phyloP scores from a whole-genome alignment of 345 rosid species.

The Citrus glauca region DNA sequence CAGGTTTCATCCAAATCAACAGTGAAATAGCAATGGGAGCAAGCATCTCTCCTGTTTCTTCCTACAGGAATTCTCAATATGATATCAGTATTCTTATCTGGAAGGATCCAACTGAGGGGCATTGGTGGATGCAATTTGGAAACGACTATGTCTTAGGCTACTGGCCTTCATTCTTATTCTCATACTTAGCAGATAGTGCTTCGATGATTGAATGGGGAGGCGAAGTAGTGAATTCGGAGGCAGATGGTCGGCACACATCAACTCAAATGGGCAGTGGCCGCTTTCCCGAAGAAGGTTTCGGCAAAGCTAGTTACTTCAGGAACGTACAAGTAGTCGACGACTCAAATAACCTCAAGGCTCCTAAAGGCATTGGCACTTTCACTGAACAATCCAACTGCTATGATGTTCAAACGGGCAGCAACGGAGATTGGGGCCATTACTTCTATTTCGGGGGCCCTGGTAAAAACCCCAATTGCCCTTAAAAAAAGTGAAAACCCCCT shows the following conservation, averaged over 20 bases:
- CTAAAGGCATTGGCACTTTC: slow-evolving; percentile 82
- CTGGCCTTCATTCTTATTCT: slow-evolving; percentile 96
- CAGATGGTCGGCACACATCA: slow-evolving; percentile 80
- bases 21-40: slow-evolving; percentile 97
- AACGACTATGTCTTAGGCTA: slow-evolving; percentile 80
- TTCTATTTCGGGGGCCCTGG: slow-evolving; percentile 97
- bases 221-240: slow-evolving; percentile 87
- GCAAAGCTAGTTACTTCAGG: slow-evolving; percentile 88
- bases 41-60: slow-evolving; percentile 92
- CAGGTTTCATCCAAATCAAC: slow-evolving; percentile 93
- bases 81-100: slow-evolving; percentile 94
- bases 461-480: slow-evolving; percentile 71
- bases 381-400: slow-evolving; percentile 94
- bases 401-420: slow-evolving; percentile 80
- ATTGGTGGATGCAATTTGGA: slow-evolving; percentile 99
- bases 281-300: slow-evolving; percentile 94
- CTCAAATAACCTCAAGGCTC: slow-evolving; percentile 92
- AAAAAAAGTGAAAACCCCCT: slow-evolving; percentile 12
- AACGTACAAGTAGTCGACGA: slow-evolving; percentile 83
- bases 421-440: slow-evolving; percentile 98
- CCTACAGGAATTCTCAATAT: slow-evolving; percentile 77
- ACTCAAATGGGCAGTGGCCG: slow-evolving; percentile 98
- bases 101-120: slow-evolving; percentile 99
- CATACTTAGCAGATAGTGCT: slow-evolving; percentile 85
- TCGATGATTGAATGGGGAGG: slow-evolving; percentile 99